Conservation (phyloP, 768 basidiomycete species). For the Tremella mesenterica region DNA sequence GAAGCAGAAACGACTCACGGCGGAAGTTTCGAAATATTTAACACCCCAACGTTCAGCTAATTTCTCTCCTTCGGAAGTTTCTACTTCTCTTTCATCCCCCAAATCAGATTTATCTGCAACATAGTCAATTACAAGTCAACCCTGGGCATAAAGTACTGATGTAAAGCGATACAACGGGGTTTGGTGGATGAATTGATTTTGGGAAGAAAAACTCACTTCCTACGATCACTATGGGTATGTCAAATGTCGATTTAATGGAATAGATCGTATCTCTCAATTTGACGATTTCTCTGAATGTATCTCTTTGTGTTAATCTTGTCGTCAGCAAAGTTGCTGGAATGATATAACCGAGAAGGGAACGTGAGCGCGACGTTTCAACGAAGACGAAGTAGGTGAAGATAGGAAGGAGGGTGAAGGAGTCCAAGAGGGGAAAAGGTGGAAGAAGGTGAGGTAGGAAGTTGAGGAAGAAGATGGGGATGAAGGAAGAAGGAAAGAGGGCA, state of each 20-base stretch:
- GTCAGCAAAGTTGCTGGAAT: background rate
- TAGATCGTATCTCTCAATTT: constrained; percentile 71
- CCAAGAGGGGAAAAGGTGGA: background rate
- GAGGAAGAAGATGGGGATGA: background rate
- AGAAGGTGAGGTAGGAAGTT: background rate
- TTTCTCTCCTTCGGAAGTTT: constrained; percentile 37
- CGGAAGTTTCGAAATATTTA: constrained; percentile 27
- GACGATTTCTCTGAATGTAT: constrained; percentile 69
- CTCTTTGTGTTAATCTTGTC: constrained; percentile 66
- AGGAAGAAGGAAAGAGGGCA: background rate
- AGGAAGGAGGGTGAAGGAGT: background rate
- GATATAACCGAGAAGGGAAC: constrained; percentile 4
- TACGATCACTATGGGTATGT: constrained; percentile 71
- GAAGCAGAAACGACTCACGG: constrained; percentile 17
- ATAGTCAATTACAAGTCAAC: background rate
- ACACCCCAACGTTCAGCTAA: constrained; percentile 16
- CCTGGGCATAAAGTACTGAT: too few species aligned
- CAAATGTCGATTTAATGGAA: constrained; percentile 61
- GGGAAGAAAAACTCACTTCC: constrained; percentile 56
- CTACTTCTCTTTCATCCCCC: constrained; percentile 69
- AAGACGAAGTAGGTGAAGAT: background rate
- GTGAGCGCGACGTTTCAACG: too few species aligned
- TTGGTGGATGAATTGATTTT: too few species aligned
- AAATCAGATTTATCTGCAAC: constrained; percentile 53
- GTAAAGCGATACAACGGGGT: too few species aligned